Conservation (phyloP, 2,329 filamentous ascomycete species). For the Penicillium expansum region DNA sequence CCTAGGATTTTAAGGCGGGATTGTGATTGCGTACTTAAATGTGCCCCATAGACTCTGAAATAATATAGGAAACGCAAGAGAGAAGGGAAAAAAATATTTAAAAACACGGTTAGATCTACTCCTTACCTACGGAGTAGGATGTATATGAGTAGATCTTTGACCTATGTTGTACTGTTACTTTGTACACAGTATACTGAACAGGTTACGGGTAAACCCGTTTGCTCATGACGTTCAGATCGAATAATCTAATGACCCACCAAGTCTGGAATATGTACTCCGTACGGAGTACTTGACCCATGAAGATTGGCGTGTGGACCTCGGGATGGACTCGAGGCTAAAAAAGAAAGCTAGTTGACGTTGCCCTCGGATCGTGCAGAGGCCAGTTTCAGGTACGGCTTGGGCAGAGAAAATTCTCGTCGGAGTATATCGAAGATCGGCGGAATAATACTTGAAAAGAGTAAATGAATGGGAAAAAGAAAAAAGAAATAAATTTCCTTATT, state of each 20-base stretch:
- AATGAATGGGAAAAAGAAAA: background rate
- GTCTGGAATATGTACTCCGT: slow-evolving; percentile 10
- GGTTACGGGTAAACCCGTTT: background rate
- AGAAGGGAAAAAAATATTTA: no score
- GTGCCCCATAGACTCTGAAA: background rate
- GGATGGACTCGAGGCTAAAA: slow-evolving; percentile 10
- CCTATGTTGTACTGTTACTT: background rate
- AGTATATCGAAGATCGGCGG: slow-evolving; percentile 25
- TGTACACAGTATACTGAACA: background rate
- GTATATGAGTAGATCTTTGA: background rate
- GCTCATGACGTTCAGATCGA: slow-evolving; percentile 8
- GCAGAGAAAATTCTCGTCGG: slow-evolving; percentile 18
- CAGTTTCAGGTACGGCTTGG: slow-evolving; percentile 23
- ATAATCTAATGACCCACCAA: slow-evolving; percentile 5
- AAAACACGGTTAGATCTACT: no score
- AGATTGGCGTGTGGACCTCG: slow-evolving; percentile 13
- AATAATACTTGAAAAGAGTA: background rate
- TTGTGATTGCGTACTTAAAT: slow-evolving; percentile 2
- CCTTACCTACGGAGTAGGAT: no score
- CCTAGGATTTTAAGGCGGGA: background rate
- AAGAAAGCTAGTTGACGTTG: slow-evolving; percentile 12
- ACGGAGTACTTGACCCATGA: background rate
- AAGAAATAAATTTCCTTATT: background rate
- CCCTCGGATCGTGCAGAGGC: slow-evolving; percentile 19
- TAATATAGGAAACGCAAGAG: background rate